phyloP scores from a whole-genome alignment of 352 stramenopile genomes.

The Globisporangium radiosum region DNA sequence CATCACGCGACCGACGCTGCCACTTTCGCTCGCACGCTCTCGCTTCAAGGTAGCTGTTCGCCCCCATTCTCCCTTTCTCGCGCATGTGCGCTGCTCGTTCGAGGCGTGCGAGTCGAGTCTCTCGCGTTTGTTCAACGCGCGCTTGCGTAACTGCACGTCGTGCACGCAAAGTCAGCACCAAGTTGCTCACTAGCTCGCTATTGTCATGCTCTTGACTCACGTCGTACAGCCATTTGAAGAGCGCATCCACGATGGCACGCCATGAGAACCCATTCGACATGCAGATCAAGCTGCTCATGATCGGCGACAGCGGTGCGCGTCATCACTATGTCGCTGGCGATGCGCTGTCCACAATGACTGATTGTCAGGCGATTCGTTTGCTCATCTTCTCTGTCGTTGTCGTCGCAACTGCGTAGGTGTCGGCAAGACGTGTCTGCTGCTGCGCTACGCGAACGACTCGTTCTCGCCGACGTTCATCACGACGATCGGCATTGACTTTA shows the following conservation, averaged over 20 bases:
- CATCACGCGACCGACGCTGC: background rate
- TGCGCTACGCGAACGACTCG: constrained; percentile 87
- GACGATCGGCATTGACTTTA: constrained; percentile 89
- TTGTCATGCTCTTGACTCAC: too few relatives aligned
- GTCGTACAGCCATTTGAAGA: too few relatives aligned
- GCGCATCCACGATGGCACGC: constrained; percentile 59
- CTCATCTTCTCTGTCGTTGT: too few relatives aligned
- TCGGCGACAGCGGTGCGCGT: constrained; percentile 90
- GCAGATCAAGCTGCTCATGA: constrained; percentile 98
- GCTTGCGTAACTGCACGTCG: too few relatives aligned
- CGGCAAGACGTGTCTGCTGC: constrained; percentile 84
- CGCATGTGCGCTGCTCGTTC: too few relatives aligned
- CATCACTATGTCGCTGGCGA: too few relatives aligned
- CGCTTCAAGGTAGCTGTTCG: constrained; percentile 9
- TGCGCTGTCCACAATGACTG: constrained; percentile 11
- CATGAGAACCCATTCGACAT: constrained; percentile 94
- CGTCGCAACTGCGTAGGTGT: constrained; percentile 39
- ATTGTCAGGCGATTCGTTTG: too few relatives aligned
- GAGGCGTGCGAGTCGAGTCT: too few relatives aligned
- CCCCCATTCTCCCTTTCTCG: background rate
- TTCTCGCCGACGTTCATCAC: constrained; percentile 90
- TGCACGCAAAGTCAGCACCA: too few relatives aligned
- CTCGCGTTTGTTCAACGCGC: too few relatives aligned
- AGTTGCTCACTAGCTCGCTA: too few relatives aligned
- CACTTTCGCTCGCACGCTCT: constrained; percentile 11